These are phyloP conservation scores for Phaeosphaeria sp. DNA, from an alignment of 2,329 filamentous ascomycete species.

Conservation along the genomic window DNA sequence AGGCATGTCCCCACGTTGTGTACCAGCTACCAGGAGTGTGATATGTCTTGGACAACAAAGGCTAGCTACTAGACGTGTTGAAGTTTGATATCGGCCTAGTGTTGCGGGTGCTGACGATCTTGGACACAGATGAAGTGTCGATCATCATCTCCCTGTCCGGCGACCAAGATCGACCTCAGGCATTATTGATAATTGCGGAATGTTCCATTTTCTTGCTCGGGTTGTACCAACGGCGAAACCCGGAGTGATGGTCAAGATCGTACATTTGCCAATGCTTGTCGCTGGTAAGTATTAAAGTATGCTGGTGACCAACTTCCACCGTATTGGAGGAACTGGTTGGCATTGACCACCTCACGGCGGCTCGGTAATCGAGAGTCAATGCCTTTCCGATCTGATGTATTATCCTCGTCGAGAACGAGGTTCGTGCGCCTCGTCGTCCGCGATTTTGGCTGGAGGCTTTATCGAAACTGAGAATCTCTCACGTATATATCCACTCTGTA, in stretches of 20 bases:
- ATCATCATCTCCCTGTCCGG: constrained; percentile 5
- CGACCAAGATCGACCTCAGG: constrained; percentile 1
- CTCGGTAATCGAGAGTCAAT: neutral
- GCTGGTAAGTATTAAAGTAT: neutral
- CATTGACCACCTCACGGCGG: neutral
- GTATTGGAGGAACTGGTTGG: neutral
- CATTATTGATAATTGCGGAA: neutral
- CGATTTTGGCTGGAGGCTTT: neutral
- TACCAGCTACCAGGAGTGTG: neutral
- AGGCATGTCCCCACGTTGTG: neutral
- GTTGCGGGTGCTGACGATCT: neutral
- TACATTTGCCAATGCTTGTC: neutral
- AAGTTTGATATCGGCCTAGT: neutral
- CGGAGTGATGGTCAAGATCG: neutral
- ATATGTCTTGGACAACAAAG: neutral
- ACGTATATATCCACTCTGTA: neutral
- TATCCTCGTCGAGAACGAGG: neutral
- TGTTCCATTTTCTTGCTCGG: neutral
- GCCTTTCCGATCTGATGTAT: neutral
- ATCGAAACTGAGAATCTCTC: neutral
- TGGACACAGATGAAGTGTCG: neutral
- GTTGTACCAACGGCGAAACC: neutral
- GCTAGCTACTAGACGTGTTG: neutral
- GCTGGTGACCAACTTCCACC: neutral
- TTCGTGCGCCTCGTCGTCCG: neutral